phyloP scores from a whole-genome alignment of 169 alveolate genomes.

The Plasmodium fragile region DNA sequence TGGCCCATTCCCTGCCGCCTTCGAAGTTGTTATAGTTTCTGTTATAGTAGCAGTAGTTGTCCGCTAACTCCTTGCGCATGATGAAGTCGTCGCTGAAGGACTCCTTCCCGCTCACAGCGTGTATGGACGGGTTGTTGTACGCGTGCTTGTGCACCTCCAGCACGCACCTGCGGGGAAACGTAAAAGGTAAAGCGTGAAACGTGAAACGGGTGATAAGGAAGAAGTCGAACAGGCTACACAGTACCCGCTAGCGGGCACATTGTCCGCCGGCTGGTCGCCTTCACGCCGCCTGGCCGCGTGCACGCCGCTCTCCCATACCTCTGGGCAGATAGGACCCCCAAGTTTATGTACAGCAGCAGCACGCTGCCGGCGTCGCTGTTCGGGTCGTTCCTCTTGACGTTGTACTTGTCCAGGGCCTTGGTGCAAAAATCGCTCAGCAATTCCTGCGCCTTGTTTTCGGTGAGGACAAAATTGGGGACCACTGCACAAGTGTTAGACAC shows the following conservation, averaged over 20 bases:
- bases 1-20: slow-evolving; percentile 89
- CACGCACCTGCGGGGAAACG: slow-evolving; percentile 21
- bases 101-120: slow-evolving; percentile 24
- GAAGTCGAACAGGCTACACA: neutral
- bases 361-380: slow-evolving; percentile 14
- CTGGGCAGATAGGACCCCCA: slow-evolving; percentile 55
- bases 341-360: slow-evolving; percentile 21
- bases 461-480: slow-evolving; percentile 31
- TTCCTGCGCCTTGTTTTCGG: slow-evolving; percentile 44
- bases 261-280: neutral
- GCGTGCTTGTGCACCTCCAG: slow-evolving; percentile 30
- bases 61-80: slow-evolving; percentile 80
- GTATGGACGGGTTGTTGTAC: slow-evolving; percentile 26
- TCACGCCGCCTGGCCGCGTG: neutral
- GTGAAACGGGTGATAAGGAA: neutral
- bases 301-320: neutral
- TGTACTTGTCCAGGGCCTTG: slow-evolving; percentile 28
- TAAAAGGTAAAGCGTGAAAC: neutral
- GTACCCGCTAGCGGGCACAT: neutral
- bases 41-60: slow-evolving; percentile 84
- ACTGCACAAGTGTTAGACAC: slow-evolving; percentile 11
- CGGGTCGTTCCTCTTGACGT: slow-evolving; percentile 42
- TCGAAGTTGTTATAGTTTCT: slow-evolving; percentile 80
- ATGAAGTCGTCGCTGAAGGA: slow-evolving; percentile 41
- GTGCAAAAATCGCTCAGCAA: slow-evolving; percentile 24